Percentiles rank a stretch among this genome's conserved stretches.
phyloP scores from a whole-genome alignment of 129 eudicot genomes.

The Flaveria robusta region DNA sequence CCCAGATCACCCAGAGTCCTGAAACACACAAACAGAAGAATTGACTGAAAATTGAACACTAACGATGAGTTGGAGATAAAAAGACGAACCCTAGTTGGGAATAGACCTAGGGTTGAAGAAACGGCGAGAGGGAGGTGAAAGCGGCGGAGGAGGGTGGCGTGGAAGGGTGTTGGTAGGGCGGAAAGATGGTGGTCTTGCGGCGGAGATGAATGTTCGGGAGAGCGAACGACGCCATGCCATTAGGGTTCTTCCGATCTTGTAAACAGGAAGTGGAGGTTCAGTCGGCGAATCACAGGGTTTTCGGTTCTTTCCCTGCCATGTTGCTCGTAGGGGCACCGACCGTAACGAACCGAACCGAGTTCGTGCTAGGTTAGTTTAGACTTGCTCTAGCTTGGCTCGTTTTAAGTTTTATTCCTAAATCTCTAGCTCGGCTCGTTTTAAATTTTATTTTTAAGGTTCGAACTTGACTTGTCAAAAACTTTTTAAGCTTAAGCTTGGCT shows the following conservation, averaged over 20 bases:
- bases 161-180: background rate
- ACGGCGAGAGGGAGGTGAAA: slow-evolving; percentile 5
- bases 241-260: background rate
- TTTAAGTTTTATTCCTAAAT: too few relatives aligned
- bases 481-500: too few relatives aligned
- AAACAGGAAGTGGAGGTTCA: background rate
- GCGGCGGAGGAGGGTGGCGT: background rate
- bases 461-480: too few relatives aligned
- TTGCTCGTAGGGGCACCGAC: too few relatives aligned
- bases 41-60: background rate
- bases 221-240: slow-evolving; percentile 12
- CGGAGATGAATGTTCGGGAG: background rate
- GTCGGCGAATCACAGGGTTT: too few relatives aligned
- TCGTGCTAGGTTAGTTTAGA: too few relatives aligned
- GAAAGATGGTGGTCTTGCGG: background rate
- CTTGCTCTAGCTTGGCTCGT: too few relatives aligned
- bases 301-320: too few relatives aligned
- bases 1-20: slow-evolving; percentile 1
- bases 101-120: background rate
- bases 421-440: too few relatives aligned
- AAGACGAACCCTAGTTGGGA: background rate
- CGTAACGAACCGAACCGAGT: too few relatives aligned
- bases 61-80: background rate
- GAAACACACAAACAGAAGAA: background rate
- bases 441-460: too few relatives aligned